Evolutionary conservation across 2,329 filamentous ascomycete genomes (phyloP).

Genomic region (Coniochaeta hoffmannii): DNA sequence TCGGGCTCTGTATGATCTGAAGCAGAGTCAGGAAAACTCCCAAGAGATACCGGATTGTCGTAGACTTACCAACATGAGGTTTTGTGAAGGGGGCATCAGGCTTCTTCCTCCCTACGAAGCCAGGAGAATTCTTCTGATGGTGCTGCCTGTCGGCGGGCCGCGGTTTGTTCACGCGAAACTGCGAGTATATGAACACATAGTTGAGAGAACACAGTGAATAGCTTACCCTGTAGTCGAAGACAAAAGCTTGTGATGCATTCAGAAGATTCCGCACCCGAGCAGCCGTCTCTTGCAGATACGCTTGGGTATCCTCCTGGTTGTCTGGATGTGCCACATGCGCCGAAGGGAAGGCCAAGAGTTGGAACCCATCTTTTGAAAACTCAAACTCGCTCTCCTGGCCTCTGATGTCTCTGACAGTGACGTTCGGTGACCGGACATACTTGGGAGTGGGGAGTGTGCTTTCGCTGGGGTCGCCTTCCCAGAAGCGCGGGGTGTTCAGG

Average conservation of each 20-base stretch:
- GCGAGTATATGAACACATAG: background rate
- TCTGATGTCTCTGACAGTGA: constrained; percentile 1
- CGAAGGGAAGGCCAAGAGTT: background rate
- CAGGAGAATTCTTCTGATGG: constrained; percentile 1
- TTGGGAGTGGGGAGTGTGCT: background rate
- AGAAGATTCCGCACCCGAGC: background rate
- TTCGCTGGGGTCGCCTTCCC: background rate
- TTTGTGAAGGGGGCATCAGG: constrained; percentile 1
- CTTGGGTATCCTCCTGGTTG: background rate
- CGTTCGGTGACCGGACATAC: background rate
- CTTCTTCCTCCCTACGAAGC: background rate
- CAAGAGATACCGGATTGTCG: background rate
- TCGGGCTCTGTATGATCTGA: background rate
- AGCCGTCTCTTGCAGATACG: background rate
- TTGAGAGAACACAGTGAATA: background rate
- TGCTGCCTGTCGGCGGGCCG: background rate
- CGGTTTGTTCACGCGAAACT: constrained; percentile 2
- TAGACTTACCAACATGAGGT: constrained; percentile 2
- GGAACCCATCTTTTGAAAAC: background rate
- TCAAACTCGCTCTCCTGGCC: background rate
- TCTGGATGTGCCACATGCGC: background rate
- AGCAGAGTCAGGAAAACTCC: background rate
- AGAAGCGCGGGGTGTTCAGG: constrained; percentile 2
- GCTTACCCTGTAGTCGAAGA: background rate
- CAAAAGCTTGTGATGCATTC: constrained; percentile 1